These are phyloP conservation scores for Jaenimonas drosophilae DNA, from an alignment of 208 protist species.

Conservation along the genomic window DNA sequence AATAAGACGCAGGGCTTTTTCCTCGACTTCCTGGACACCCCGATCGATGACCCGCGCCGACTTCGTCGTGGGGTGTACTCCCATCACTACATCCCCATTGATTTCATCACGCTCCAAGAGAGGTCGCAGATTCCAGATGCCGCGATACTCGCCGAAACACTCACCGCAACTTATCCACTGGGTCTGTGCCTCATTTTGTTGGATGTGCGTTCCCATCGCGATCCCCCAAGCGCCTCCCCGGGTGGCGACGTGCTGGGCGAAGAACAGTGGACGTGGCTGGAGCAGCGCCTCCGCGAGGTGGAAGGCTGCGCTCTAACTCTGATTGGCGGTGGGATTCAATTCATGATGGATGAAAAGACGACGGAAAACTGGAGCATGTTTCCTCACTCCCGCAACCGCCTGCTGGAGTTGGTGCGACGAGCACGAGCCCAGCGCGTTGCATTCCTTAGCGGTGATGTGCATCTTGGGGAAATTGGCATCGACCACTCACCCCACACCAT, in stretches of 20 bases:
- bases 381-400: slow-evolving; percentile 33
- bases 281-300: slow-evolving; percentile 21
- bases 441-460: slow-evolving; percentile 81
- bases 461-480: slow-evolving; percentile 68
- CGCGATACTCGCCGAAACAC: not conserved
- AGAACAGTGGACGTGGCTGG: slow-evolving; percentile 76
- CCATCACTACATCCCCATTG: slow-evolving; percentile 38
- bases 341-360: slow-evolving; percentile 68
- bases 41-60: slow-evolving; percentile 23
- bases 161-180: slow-evolving; percentile 31
- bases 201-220: slow-evolving; percentile 73
- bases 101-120: not conserved
- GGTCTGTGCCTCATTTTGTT: slow-evolving; percentile 64
- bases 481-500: slow-evolving; percentile 31
- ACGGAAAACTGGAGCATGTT: slow-evolving; percentile 72
- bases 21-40: slow-evolving; percentile 67
- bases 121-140: not conserved
- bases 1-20: slow-evolving; percentile 52
- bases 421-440: slow-evolving; percentile 40
- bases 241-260: slow-evolving; percentile 69
- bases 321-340: slow-evolving; percentile 65
- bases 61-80: slow-evolving; percentile 53
- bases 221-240: slow-evolving; percentile 31
- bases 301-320: slow-evolving; percentile 42
- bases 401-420: slow-evolving; percentile 34